phyloP scores from a whole-genome alignment of 176 grass and related monocot genomes.

The Metroxylon sagu region DNA sequence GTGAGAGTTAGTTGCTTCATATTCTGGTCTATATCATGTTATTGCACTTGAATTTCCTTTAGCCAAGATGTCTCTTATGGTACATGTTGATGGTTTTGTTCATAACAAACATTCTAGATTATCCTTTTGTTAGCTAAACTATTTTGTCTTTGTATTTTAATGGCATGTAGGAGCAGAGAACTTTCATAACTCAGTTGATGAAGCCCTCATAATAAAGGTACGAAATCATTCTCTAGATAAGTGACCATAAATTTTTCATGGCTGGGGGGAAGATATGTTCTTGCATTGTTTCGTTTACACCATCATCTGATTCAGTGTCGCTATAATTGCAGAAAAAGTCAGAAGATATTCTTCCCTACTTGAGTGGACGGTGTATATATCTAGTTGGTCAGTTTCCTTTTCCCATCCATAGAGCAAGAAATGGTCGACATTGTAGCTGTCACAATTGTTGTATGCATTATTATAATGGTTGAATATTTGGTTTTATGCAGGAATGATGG shows the following conservation, averaged over 20 bases:
- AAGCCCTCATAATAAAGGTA: constrained; percentile 68
- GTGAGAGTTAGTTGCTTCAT: no score
- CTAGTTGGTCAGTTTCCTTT: constrained; percentile 62
- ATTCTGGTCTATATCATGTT: no score
- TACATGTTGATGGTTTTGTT: neutral
- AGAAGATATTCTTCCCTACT: constrained; percentile 51
- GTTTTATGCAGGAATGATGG: constrained; percentile 79
- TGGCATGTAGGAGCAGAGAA: constrained; percentile 32
- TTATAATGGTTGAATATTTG: no score
- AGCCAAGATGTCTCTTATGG: neutral
- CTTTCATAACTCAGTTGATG: constrained; percentile 53
- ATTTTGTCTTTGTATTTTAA: constrained; percentile 13
- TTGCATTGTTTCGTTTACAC: neutral
- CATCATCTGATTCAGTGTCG: constrained; percentile 16
- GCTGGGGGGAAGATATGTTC: no score
- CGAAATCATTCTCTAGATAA: no score
- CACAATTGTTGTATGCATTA: no score
- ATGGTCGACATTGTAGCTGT: no score
- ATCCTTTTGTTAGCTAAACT: constrained; percentile 13
- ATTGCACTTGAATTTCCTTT: no score
- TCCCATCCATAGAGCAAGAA: neutral
- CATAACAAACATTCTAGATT: neutral
- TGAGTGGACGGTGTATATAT: constrained; percentile 68
- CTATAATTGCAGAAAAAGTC: constrained; percentile 59
- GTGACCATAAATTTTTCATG: no score